A percentile compares a stretch with the other conserved stretches of the same genome.
Conservation (phyloP, 768 basidiomycete genomes). For the Agaricus blazei region DNA sequence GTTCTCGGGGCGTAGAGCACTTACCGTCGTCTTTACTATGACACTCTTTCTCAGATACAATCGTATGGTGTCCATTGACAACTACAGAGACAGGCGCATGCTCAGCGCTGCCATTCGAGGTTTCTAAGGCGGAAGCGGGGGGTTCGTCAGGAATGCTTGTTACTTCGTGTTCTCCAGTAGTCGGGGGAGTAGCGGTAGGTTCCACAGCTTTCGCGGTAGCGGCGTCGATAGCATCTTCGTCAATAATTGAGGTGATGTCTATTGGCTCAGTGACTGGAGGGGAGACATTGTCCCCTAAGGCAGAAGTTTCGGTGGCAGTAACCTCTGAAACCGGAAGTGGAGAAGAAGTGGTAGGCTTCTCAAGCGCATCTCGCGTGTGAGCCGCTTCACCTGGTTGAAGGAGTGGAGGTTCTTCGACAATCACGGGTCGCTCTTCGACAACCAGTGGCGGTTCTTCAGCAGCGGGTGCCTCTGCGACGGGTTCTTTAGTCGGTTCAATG, state of each 20-base stretch:
- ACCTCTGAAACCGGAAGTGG: background rate
- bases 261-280: background rate
- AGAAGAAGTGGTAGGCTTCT: background rate
- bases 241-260: background rate
- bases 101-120: background rate
- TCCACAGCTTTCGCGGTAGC: background rate
- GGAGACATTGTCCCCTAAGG: background rate
- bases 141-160: background rate
- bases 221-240: background rate
- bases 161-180: background rate
- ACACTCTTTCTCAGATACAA: background rate
- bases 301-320: background rate
- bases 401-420: background rate
- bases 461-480: background rate
- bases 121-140: background rate
- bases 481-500: background rate
- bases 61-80: background rate
- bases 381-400: background rate
- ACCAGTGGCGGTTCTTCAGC: background rate
- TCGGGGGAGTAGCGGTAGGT: background rate
- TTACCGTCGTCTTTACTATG: background rate
- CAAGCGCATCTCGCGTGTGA: background rate
- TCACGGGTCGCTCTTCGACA: background rate
- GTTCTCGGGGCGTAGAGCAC: too few relatives aligned
- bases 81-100: background rate